Evolutionary conservation across 345 rosid species (phyloP), one percentile per base, ranked within the genome.

Genomic region (Anastatica hierochuntica): DNA sequence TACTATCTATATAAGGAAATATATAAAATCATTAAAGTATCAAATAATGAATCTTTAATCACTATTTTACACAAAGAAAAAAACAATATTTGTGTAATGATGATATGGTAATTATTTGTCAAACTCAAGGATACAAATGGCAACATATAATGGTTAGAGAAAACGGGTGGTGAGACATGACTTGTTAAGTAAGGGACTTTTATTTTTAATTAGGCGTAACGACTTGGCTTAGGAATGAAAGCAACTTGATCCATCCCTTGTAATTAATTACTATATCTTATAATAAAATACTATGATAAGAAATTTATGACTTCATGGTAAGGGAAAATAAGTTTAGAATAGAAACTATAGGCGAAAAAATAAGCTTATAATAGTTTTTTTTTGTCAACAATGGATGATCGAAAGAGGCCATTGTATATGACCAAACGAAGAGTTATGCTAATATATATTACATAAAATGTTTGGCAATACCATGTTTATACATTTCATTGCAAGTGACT

Each of bases 181-280:
- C 80, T 80, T 79, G 47, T 71, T 62, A 80, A 71, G 71, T 62
- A 80, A 83, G 90, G 58, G 72, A 76, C 5, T 49, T 55, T 11
- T 30, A 34, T 19, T 40, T 72, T 80, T 52, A 60, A 80, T 80
- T 77, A 75, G 74, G 87, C 74, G 74, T 71, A 67, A 62, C 76
- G 56, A 60, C 58, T 53, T 35, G 73, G 48, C 63, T 46, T 60
- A 47, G 21, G 63, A 63, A 50, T 43, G 52, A 39, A 60, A 46
- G 50, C 49, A 66, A 60, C 49, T 21, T 51, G 53, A 54, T 52
- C 75, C 73, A 67, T 43, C 44, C n/a, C 8, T 42, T 50, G 39
- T 47, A 19, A 39, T 33, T 56, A 11, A 56, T 23, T 56, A 55
- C 17, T 34, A 56, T 56, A 39, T 47, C 38, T 40, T 37, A 10